Conservation (phyloP, 2,329 filamentous ascomycete genomes). For the Monilinia vaccinii-corymbosi region DNA sequence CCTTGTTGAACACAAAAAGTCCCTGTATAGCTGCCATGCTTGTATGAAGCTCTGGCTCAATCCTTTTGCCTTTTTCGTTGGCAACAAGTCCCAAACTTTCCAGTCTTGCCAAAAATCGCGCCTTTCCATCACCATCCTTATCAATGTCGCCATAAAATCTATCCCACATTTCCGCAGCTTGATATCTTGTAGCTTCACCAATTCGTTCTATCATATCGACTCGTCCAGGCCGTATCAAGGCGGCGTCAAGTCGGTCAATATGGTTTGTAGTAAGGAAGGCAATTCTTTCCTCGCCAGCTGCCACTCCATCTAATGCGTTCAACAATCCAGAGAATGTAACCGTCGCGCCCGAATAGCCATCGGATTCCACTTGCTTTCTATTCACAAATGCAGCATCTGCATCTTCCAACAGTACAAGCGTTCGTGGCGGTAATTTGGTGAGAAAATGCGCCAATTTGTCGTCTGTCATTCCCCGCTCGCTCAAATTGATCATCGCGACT, state of each 20-base stretch:
- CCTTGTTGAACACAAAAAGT: slow-evolving; percentile 91
- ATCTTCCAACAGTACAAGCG: slow-evolving; percentile 48
- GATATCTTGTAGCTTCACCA: slow-evolving; percentile 76
- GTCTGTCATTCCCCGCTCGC: slow-evolving; percentile 47
- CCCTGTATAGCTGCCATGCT: slow-evolving; percentile 92
- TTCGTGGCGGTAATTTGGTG: slow-evolving; percentile 41
- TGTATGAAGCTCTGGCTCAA: slow-evolving; percentile 35
- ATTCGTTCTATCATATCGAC: slow-evolving; percentile 91
- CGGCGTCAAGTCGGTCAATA: slow-evolving; percentile 75
- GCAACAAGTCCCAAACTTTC: slow-evolving; percentile 62
- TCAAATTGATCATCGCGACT: slow-evolving; percentile 44
- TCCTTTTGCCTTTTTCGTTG: slow-evolving; percentile 29
- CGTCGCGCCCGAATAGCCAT: slow-evolving; percentile 26
- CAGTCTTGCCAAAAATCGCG: slow-evolving; percentile 62
- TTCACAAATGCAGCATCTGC: slow-evolving; percentile 41
- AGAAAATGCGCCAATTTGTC: slow-evolving; percentile 43
- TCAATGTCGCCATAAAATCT: slow-evolving; percentile 88
- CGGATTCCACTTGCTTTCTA: slow-evolving; percentile 48
- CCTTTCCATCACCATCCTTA: slow-evolving; percentile 47
- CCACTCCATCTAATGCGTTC: slow-evolving; percentile 82
- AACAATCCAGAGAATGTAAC: slow-evolving; percentile 81
- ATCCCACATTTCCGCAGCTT: slow-evolving; percentile 84
- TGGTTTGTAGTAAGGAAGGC: slow-evolving; percentile 96
- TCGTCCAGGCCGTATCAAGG: slow-evolving; percentile 79
- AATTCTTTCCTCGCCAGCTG: slow-evolving; percentile 87